A percentile compares a stretch with the other conserved stretches of the same genome.
Evolutionary conservation across 495 filamentous ascomycete genomes (phyloP).

Genomic region (Achaetomiella virescens): DNA sequence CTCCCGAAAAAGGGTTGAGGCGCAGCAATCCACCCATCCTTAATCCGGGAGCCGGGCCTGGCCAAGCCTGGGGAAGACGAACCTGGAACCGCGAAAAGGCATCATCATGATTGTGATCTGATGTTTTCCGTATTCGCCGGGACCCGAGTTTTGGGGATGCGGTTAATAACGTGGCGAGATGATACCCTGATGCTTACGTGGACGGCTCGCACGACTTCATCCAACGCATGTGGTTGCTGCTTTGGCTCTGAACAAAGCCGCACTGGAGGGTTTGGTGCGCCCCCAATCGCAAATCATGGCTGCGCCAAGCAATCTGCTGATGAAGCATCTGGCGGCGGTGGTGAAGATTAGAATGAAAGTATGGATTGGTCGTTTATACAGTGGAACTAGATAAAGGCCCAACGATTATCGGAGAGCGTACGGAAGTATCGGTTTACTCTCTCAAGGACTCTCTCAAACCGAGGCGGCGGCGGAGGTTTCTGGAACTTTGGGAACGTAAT

Average conservation of each 20-base stretch:
- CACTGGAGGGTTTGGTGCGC: not conserved
- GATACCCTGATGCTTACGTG: not conserved
- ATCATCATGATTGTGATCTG: conserved; percentile 7
- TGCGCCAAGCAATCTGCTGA: conserved; percentile 15
- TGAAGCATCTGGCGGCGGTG: too few relatives aligned
- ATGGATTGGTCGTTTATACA: too few relatives aligned
- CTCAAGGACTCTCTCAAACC: too few relatives aligned
- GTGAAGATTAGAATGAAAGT: not conserved
- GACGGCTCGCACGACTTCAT: not conserved
- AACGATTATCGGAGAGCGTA: too few relatives aligned
- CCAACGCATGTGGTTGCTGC: not conserved
- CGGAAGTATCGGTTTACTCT: too few relatives aligned
- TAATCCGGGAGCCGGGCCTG: not conserved
- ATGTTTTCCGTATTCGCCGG: not conserved
- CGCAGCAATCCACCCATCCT: not conserved
- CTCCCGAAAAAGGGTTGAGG: not conserved
- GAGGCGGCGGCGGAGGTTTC: not conserved
- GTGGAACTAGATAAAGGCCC: too few relatives aligned
- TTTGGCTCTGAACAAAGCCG: not conserved
- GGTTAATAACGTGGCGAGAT: not conserved
- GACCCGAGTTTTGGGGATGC: not conserved
- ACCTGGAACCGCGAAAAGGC: not conserved
- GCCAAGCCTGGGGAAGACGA: conserved; percentile 6
- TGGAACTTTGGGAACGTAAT: not conserved
- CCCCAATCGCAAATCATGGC: conserved; percentile 16